A percentile compares a stretch with the other conserved stretches of the same genome.
Conservation (phyloP, 2,329 filamentous ascomycete species). For the Aspergillus hortae region DNA sequence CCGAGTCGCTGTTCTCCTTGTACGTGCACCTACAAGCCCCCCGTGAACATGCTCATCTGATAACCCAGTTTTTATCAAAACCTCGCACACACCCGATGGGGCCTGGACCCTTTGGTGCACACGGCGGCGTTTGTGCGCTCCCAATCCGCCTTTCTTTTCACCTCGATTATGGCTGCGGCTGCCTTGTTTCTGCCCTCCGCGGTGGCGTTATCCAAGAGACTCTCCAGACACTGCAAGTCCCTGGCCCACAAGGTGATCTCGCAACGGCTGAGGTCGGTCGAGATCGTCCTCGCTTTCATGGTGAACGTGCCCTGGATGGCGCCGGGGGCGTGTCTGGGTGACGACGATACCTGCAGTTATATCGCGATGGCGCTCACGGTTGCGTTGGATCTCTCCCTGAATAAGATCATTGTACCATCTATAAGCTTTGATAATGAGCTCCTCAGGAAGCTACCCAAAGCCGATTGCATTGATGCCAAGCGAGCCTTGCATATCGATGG, state of each 20-base stretch:
- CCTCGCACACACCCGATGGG: conserved; percentile 70
- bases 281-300: conserved; percentile 72
- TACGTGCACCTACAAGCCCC: conserved; percentile 36
- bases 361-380: conserved; percentile 67
- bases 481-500: conserved; percentile 66
- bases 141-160: conserved; percentile 68
- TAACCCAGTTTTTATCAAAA: conserved; percentile 61
- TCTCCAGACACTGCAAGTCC: conserved; percentile 61
- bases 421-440: conserved; percentile 45
- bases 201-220: conserved; percentile 61
- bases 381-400: conserved; percentile 65
- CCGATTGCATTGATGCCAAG: conserved; percentile 66
- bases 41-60: neutral
- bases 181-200: conserved; percentile 64
- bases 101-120: conserved; percentile 65
- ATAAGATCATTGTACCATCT: conserved; percentile 64
- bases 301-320: conserved; percentile 75
- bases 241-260: conserved; percentile 61
- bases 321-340: conserved; percentile 36
- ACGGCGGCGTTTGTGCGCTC: conserved; percentile 63
- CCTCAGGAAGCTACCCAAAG: conserved; percentile 53
- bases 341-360: conserved; percentile 70
- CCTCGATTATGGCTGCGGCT: conserved; percentile 66
- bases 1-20: conserved; percentile 62
- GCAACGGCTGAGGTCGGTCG: conserved; percentile 63